phyloP scores from a whole-genome alignment of 2,329 filamentous ascomycete species.

The Neurospora sp. region DNA sequence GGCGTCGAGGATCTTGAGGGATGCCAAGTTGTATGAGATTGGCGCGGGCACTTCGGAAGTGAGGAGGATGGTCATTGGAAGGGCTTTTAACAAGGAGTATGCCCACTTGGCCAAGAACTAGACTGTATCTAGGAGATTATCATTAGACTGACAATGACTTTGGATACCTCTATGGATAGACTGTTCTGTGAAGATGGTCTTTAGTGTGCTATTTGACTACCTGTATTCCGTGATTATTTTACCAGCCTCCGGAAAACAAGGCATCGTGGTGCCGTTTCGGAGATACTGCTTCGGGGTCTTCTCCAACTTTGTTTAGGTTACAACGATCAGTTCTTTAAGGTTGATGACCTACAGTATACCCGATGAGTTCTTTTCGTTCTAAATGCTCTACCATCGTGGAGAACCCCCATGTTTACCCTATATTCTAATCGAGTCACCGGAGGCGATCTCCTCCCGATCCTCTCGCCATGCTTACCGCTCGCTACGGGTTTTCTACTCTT shows the following conservation, averaged over 20 bases:
- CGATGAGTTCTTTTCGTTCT: not conserved
- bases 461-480: not conserved
- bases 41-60: slow-evolving; percentile 94
- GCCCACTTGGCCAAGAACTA: slow-evolving; percentile 23
- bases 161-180: not conserved
- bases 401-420: not conserved
- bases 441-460: not conserved
- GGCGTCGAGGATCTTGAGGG: slow-evolving; percentile 71
- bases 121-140: not conserved
- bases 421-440: not conserved
- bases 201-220: no score
- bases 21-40: slow-evolving; percentile 83
- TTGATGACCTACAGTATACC: no score
- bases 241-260: not conserved
- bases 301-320: no score
- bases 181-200: not conserved
- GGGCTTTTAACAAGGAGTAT: slow-evolving; percentile 84
- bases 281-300: not conserved
- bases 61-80: slow-evolving; percentile 84
- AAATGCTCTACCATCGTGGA: not conserved
- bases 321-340: no score
- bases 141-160: not conserved
- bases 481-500: not conserved
- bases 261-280: not conserved
- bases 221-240: no score